Evolutionary conservation across 208 protist species (phyloP).

Genomic region (Tritrichomonas foetus): DNA sequence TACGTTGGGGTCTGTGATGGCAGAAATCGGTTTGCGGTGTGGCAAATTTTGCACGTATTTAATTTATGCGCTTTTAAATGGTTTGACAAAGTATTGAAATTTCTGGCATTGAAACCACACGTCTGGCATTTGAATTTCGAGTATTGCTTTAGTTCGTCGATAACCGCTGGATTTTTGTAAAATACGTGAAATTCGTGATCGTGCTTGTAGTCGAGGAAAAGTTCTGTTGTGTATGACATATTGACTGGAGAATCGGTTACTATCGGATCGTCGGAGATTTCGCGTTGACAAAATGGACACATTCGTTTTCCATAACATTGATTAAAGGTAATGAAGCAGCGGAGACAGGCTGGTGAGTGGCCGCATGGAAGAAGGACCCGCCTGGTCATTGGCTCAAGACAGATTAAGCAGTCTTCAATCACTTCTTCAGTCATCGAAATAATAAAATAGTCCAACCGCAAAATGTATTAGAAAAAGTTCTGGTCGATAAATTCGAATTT

Average conservation of each 20-base stretch:
- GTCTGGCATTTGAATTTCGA: neutral
- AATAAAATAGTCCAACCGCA: no score
- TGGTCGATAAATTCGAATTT: no score
- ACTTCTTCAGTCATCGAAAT: no score
- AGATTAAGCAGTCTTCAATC: neutral
- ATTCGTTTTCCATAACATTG: neutral
- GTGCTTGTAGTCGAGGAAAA: neutral
- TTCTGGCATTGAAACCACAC: neutral
- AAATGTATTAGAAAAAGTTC: no score
- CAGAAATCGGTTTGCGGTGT: neutral
- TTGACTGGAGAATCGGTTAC: no score
- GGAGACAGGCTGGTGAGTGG: neutral
- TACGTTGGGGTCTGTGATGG: neutral
- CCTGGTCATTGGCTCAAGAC: neutral
- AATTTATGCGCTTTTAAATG: neutral
- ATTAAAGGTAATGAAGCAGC: neutral
- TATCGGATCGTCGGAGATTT: neutral
- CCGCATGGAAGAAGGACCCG: neutral
- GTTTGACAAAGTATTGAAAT: neutral
- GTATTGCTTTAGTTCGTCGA: neutral
- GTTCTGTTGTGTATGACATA: neutral
- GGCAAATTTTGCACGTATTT: neutral
- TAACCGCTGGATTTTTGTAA: neutral
- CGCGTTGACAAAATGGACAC: slow-evolving; percentile 4
- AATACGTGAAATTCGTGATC: neutral